Conservation (phyloP, 2,329 filamentous ascomycete species). For the Diaporthe sp. region DNA sequence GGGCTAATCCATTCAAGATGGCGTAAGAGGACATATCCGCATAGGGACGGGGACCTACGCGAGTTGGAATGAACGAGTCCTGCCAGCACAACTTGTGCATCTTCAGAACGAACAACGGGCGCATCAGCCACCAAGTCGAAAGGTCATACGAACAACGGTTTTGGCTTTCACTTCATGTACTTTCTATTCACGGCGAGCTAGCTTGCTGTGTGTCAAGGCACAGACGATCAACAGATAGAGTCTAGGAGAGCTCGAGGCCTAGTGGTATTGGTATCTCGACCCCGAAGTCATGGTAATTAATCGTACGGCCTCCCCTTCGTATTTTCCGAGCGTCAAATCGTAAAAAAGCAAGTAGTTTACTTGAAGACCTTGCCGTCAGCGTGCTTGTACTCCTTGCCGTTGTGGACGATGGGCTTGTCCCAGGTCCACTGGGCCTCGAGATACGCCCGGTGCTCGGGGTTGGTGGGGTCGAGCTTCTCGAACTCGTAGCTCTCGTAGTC, state of each 20-base stretch:
- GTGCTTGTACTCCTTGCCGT: conserved; percentile 91
- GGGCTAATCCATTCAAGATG: conserved; percentile 62
- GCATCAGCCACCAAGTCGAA: not conserved
- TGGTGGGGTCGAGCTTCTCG: conserved; percentile 93
- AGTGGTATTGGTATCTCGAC: conserved; percentile 37
- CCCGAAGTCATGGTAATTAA: conserved; percentile 38
- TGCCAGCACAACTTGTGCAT: not conserved
- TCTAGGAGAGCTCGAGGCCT: conserved; percentile 24
- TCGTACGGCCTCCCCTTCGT: conserved; percentile 37
- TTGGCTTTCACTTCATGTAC: conserved; percentile 34
- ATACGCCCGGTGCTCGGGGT: conserved; percentile 86
- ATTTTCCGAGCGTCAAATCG: conserved; percentile 40
- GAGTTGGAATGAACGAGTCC: not conserved
- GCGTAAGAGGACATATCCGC: conserved; percentile 42
- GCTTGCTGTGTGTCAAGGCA: conserved; percentile 22
- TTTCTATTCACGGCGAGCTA: conserved; percentile 35
- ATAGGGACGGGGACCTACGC: conserved; percentile 3
- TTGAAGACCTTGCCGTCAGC: conserved; percentile 99
- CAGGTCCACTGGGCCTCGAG: conserved; percentile 91
- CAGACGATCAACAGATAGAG: conserved; percentile 32
- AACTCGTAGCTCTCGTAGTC: conserved; percentile 98
- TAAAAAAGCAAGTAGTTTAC: conserved; percentile 66
- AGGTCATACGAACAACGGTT: not conserved
- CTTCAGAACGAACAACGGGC: no score
- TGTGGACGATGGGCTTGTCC: conserved; percentile 84